phyloP scores from a whole-genome alignment of 805 yeast species.

The Candida patagonica region DNA sequence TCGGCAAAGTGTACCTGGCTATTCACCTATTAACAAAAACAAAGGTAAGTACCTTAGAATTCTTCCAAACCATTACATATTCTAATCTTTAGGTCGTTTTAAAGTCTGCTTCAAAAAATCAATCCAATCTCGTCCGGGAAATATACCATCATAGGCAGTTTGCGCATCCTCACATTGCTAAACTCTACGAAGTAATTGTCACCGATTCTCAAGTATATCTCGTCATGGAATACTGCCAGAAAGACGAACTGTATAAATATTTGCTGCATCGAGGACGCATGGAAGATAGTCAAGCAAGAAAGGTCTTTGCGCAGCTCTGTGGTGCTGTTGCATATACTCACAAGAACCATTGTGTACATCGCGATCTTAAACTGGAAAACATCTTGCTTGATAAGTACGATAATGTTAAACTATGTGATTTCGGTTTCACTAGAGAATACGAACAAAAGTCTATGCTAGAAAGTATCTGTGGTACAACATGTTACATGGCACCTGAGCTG shows the following conservation, averaged over 20 bases:
- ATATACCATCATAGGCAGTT: constrained; percentile 82
- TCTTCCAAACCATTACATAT: neutral
- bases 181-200: constrained; percentile 75
- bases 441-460: constrained; percentile 48
- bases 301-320: constrained; percentile 32
- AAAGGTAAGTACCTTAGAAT: constrained; percentile 31
- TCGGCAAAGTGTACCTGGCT: constrained; percentile 87
- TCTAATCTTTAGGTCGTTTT: constrained; percentile 47
- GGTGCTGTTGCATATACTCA: constrained; percentile 69
- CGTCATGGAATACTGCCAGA: constrained; percentile 80
- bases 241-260: constrained; percentile 31
- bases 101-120: constrained; percentile 66
- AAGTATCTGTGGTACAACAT: constrained; percentile 89
- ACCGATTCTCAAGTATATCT: constrained; percentile 78
- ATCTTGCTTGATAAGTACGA: constrained; percentile 68
- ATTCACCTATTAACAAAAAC: constrained; percentile 62
- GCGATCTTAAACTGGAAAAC: constrained; percentile 75
- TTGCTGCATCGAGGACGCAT: constrained; percentile 26
- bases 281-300: constrained; percentile 13
- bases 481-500: constrained; percentile 95
- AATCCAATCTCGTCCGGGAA: constrained; percentile 83
- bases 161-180: constrained; percentile 73
- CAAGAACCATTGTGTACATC: constrained; percentile 65
- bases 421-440: constrained; percentile 86
- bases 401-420: constrained; percentile 78